Evolutionary conservation across 805 yeast genomes (phyloP), one percentile per base, ranked within the genome.

Genomic region (Teunomyces pallodes): DNA sequence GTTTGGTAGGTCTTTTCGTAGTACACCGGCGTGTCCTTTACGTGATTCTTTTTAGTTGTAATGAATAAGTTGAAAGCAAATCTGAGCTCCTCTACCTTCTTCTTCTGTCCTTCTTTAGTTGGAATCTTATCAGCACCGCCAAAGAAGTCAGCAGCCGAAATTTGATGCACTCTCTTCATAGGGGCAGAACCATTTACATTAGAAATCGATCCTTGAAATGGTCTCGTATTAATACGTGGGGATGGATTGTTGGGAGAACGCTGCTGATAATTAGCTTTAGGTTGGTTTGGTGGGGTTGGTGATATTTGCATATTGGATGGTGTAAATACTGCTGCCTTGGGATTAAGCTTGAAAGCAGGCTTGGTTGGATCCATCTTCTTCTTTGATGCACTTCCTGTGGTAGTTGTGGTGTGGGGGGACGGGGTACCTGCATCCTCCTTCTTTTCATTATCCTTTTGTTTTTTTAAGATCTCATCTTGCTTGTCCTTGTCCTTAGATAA

Each of bases 1-100:
- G 92, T 84, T 36, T 75, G 74, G 62, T 79, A 88, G 5, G 94
- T 83, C 56, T 74, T 81, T 54, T 84, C 90, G 51, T 84, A 71
- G 3, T 56, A 53, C 6, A 65, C 55, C 10, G 67, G 63, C 3
- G 60, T 49, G 1, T 53, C 39, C 35, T 65, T 67, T 55, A 57
- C 57, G 45, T 57, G 59, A 50, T 51, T 64, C 55, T 51, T 65
- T 47, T 75, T 75, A 3, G 81, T 72, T 26, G 77, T 74, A 13
- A 72, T 53, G 51, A 85, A 79, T 54, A 84, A 67, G 59, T 77
- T 82, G 66, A 84, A 84, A 39, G 74, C 64, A 26, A 56, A 56
- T 41, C 62, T 65, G 46, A 83, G 75, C 9, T 63, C 65, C 39
- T 67, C 67, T 39, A 54, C 45, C 52, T 72, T 73, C 43, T 60